Percentiles rank a stretch among this genome's conserved stretches.
Conservation (phyloP, 1,284 basidiomycete genomes). For the Marasmius fiardii region DNA sequence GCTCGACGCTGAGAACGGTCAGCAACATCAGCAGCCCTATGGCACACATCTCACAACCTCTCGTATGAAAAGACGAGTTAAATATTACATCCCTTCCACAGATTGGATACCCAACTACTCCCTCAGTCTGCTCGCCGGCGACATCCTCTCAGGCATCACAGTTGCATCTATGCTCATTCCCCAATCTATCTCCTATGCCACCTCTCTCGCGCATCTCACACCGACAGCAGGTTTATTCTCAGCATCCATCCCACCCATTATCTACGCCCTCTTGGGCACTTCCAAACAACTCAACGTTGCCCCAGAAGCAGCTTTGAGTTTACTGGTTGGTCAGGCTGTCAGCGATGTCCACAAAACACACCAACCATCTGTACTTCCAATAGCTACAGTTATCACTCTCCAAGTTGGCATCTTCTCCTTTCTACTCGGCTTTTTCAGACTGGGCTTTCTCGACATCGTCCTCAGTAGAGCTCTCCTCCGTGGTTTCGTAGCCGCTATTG, state of each 20-base stretch:
- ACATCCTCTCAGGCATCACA: constrained; percentile 81
- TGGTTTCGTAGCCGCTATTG: constrained; percentile 84
- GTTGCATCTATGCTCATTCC: constrained; percentile 90
- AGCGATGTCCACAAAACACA: constrained; percentile 63
- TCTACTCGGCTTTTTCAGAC: constrained; percentile 80
- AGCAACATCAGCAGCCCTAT: too few species aligned
- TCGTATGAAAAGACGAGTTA: constrained; percentile 26
- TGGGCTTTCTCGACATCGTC: constrained; percentile 94
- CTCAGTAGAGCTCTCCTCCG: constrained; percentile 85
- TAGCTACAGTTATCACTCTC: constrained; percentile 77
- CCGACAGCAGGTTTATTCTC: constrained; percentile 83
- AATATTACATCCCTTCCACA: constrained; percentile 70
- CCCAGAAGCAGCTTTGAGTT: constrained; percentile 85
- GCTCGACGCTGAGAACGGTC: too few species aligned
- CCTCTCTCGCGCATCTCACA: constrained; percentile 77
- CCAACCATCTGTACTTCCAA: constrained; percentile 53
- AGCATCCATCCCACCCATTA: constrained; percentile 75
- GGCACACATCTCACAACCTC: neutral
- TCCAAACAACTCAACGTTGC: constrained; percentile 83
- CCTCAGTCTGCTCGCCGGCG: constrained; percentile 40
- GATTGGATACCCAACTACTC: constrained; percentile 86
- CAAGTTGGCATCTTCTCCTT: constrained; percentile 90
- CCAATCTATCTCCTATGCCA: constrained; percentile 90
- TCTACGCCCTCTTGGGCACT: constrained; percentile 86
- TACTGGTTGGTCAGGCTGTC: constrained; percentile 88